Evolutionary conservation across 164 flowering plant species (phyloP), one percentile per base, ranked within the genome.

Genomic region (Umbellularia californica): DNA sequence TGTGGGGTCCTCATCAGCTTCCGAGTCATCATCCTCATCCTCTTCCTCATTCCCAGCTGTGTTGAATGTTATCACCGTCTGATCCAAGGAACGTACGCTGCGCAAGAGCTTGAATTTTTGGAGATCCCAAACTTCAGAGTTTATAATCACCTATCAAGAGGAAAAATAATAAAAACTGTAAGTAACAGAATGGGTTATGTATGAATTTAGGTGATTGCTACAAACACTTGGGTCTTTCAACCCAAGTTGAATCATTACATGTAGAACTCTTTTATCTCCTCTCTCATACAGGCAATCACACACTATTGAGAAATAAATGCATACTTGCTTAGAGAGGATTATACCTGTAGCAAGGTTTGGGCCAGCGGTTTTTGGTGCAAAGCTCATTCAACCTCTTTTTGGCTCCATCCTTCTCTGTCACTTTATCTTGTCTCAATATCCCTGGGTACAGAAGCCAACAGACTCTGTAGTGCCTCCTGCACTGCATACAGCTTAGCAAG

Each of bases 401-500:
- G 13, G 95, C 90, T 25, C 81, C 84, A 70, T 81, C 79, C 27
- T 85, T 83, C 73, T 86, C 87, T 2, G 70, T 3, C 60, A 13
- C 60, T 5, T 20, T 55, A 1, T 58, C 70, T n/a, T 15, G 58
- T 60, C 9, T 60, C 75, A 63, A 9, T 1, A 4, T 67, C 65
- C 30, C 33, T 1, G 23, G 73, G 33, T 10, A 66, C 27, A 13
- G 62, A 76, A n/a, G 60, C 33, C 5, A 58, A 24, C 60, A 89
- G 66, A 75, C 79, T 84, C 58, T 58, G 17, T 76, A 91, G 70
- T 55, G 92, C 88, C 69, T 14, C 82, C 78, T 74, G 87, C 9
- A 87, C 89, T 13, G 90, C 96, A 84, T 68, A 70, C 33, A 86
- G 79, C 84, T 85, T 87, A 3, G 96, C 87, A 66, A 80, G 78